Evolutionary conservation across 495 filamentous ascomycete genomes (phyloP), one percentile per base, ranked within the genome.

Genomic region (Penicillium psychrofluorescens): DNA sequence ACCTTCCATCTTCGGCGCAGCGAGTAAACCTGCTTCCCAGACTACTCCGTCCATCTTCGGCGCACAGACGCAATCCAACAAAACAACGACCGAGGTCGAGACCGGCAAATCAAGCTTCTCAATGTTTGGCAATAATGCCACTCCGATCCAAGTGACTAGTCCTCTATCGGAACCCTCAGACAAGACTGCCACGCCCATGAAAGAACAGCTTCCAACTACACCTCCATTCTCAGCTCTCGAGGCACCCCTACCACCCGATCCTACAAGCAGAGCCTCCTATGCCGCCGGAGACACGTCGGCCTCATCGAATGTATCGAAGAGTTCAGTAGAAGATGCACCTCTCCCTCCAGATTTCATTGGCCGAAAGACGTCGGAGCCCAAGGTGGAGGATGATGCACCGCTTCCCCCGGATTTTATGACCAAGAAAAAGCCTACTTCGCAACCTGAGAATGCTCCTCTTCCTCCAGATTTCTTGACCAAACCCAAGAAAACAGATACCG

Each of bases 201-300:
- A 46, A 38, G 54, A 61, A 7, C 45, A 41, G 14, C 46, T 50
- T 36, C 43, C 51, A 14, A 66, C 49, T 9, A 58, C 57, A 2
- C 56, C 61, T 36, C 43, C 43, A 10, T 44, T 48, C 11, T 45
- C 52, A 51, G 36, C 45, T 13, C 32, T 50, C 1, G 78, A 83
- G 52, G 57, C 75, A 11, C 86, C 88, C 40, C 62, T 90, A 31
- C 87, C 87, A 29, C 86, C 86, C n/a, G 84, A 90, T 47, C 61
- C 84, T 35, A 86, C 83, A 14, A 88, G 79, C 67, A 84, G 81
- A 67, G 69, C 72, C 46, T 68, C 56, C 36, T 87, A 81, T 61
- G 70, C 71, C 29, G 63, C 80, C 41, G 79, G 82, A 27, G 83
- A 88, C 41, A 82, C 83, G 22, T 85, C 85, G 7, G 74, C 74